phyloP scores from a whole-genome alignment of 805 yeast genomes.

The Blastobotrys robertii region DNA sequence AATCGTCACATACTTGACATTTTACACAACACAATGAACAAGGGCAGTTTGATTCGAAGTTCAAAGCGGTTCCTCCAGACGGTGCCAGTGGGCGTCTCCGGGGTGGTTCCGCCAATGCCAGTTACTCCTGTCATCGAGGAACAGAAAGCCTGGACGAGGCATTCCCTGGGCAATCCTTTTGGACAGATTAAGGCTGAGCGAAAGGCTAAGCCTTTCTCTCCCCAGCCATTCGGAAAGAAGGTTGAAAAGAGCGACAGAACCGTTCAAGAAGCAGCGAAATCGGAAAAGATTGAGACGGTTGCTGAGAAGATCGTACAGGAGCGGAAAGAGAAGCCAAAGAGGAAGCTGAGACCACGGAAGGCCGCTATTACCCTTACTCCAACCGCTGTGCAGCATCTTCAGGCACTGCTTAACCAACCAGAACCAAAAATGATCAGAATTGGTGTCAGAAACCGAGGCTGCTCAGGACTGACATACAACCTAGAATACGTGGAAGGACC shows the following conservation, averaged over 20 bases:
- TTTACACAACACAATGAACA: not conserved
- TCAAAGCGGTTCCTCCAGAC: slow-evolving; percentile 4
- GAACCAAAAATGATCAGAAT: slow-evolving; percentile 82
- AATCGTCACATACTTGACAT: not conserved
- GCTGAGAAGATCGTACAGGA: slow-evolving; percentile 3
- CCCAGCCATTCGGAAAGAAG: not conserved
- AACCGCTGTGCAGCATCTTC: slow-evolving; percentile 64
- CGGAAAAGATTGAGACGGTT: not conserved
- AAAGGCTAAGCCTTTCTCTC: not conserved
- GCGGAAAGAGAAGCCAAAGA: slow-evolving; percentile 29
- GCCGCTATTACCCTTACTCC: slow-evolving; percentile 78
- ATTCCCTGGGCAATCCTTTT: slow-evolving; percentile 1
- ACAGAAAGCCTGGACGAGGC: slow-evolving; percentile 2
- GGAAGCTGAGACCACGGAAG: slow-evolving; percentile 74
- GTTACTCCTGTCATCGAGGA: not conserved
- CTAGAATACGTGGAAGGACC: slow-evolving; percentile 83
- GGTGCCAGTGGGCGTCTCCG: not conserved
- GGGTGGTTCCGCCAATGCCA: not conserved
- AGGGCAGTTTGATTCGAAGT: not conserved
- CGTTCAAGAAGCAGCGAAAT: not conserved
- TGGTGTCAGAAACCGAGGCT: slow-evolving; percentile 93
- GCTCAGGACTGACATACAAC: slow-evolving; percentile 90
- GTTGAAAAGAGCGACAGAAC: not conserved
- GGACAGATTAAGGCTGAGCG: not conserved
- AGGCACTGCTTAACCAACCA: slow-evolving; percentile 62